Conservation (phyloP, 306 rosid genomes). For the Purshia tridentata region DNA sequence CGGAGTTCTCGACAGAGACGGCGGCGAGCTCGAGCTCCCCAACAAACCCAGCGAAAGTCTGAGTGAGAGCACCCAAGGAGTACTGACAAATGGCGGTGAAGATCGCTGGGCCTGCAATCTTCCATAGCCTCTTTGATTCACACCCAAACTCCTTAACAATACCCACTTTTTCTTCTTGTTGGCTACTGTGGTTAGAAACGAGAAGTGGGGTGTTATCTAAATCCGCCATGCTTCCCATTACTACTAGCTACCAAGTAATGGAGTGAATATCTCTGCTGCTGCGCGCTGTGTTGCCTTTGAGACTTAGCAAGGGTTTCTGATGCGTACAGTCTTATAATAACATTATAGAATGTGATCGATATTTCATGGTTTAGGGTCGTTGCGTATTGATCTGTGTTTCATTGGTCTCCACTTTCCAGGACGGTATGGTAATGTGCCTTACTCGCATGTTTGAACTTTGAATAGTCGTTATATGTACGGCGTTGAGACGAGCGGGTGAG, state of each 20-base stretch:
- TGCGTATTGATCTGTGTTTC: no score
- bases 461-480: no score
- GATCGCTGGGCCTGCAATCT: slow-evolving; percentile 57
- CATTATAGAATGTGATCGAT: no score
- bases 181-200: slow-evolving; percentile 13
- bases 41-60: slow-evolving; percentile 44
- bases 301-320: no score
- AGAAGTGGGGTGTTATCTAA: slow-evolving; percentile 36
- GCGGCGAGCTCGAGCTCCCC: slow-evolving; percentile 70
- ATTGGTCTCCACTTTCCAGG: no score
- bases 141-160: slow-evolving; percentile 16
- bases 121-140: slow-evolving; percentile 52
- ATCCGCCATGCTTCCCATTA: slow-evolving; percentile 13
- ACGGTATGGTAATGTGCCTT: no score
- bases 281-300: no score
- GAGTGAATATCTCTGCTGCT: no score
- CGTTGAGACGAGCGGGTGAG: no score
- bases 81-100: slow-evolving; percentile 51
- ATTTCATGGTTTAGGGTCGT: no score
- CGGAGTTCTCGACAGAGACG: slow-evolving; percentile 66
- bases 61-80: slow-evolving; percentile 73
- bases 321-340: no score
- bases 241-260: not conserved
- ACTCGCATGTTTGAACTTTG: no score
- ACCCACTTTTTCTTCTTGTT: slow-evolving; percentile 17